Percentiles rank a stretch among this genome's conserved stretches.
phyloP scores from a whole-genome alignment of 2,329 filamentous ascomycete species.

The Trichoderma hamatum region DNA sequence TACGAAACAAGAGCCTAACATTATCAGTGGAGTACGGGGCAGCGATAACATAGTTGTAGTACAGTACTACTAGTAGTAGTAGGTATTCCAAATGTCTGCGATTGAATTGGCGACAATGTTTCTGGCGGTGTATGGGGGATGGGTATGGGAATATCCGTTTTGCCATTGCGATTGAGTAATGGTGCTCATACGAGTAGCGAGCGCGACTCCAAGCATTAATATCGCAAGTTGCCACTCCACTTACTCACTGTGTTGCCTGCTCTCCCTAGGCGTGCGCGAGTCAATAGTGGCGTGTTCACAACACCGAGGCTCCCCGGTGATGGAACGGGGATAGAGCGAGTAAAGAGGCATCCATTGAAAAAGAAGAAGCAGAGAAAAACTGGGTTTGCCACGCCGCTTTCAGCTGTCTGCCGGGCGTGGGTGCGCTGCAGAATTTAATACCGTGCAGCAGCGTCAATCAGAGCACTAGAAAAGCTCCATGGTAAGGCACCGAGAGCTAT shows the following conservation, averaged over 20 bases:
- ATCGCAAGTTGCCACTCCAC: constrained; percentile 20
- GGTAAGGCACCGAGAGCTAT: background rate
- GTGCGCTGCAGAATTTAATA: background rate
- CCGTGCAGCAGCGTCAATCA: background rate
- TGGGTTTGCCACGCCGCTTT: background rate
- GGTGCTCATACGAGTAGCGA: background rate
- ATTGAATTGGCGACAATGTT: background rate
- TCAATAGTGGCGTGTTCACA: constrained; percentile 5
- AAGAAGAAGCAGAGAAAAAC: background rate
- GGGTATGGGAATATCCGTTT: background rate
- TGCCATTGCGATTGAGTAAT: background rate
- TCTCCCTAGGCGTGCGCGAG: constrained; percentile 16
- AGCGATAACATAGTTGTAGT: background rate
- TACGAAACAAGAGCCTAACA: background rate
- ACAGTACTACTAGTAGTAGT: too few relatives aligned
- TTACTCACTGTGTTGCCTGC: background rate
- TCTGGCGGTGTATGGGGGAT: background rate
- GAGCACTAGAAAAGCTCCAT: background rate
- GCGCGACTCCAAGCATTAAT: background rate
- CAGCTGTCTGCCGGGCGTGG: background rate
- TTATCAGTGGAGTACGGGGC: background rate
- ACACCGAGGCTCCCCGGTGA: background rate
- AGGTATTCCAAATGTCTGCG: background rate
- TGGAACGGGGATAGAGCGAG: constrained; percentile 7
- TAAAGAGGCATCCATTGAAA: background rate